Evolutionary conservation across 768 basidiomycete species (phyloP).

Genomic region (Macrolepiota albuminosa): DNA sequence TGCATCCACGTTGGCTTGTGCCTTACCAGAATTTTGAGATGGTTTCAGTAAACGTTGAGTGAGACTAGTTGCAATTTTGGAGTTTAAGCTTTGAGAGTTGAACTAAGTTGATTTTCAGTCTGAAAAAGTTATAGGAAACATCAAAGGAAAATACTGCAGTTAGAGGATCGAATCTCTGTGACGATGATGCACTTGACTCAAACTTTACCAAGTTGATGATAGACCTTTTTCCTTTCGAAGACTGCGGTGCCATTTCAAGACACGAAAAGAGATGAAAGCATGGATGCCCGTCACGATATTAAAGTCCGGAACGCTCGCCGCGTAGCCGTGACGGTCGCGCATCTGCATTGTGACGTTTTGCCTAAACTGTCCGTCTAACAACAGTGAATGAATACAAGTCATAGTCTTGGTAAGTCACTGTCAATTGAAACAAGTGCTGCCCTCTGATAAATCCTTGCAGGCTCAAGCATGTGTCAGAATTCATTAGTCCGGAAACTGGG

Average conservation of each 20-base stretch:
- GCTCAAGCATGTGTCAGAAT: too few relatives aligned
- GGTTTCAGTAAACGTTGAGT: conserved; percentile 6
- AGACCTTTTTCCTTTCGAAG: conserved; percentile 2
- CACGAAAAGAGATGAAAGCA: background rate
- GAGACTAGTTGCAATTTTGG: background rate
- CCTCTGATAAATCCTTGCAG: too few relatives aligned
- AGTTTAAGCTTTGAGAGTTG: conserved; percentile 3
- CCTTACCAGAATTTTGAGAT: conserved; percentile 15
- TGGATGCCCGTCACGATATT: too few relatives aligned
- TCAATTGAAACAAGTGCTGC: too few relatives aligned
- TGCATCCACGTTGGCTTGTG: conserved; percentile 16
- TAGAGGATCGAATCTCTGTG: conserved; percentile 18
- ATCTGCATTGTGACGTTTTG: too few relatives aligned
- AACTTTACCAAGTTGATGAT: conserved; percentile 11
- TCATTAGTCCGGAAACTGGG: too few relatives aligned
- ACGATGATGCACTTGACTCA: conserved; percentile 3
- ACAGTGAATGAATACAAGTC: too few relatives aligned
- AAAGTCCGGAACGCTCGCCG: too few relatives aligned
- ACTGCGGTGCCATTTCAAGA: background rate
- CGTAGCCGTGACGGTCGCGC: too few relatives aligned
- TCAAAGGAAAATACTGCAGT: conserved; percentile 16
- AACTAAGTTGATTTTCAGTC: conserved; percentile 6
- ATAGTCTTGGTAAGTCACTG: too few relatives aligned
- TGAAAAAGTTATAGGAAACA: background rate
- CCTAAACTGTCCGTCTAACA: too few relatives aligned